Evolutionary conservation across 352 stramenopile genomes (phyloP).

Genomic region (Globisporangium canariense): DNA sequence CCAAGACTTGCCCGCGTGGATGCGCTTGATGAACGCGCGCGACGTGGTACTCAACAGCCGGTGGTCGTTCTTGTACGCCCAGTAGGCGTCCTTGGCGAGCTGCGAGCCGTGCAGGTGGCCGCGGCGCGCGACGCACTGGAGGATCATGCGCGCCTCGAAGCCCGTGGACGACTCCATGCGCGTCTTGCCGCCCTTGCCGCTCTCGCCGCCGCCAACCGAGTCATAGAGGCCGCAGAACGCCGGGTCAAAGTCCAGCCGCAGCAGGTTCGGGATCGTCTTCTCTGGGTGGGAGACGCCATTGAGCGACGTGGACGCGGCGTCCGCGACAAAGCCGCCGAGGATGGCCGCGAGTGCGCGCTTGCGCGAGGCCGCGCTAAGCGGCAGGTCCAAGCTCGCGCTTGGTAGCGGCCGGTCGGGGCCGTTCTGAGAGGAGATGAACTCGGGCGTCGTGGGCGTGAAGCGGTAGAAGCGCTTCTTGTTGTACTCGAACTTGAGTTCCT

Average conservation of each 20-base stretch:
- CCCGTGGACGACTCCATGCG: constrained; percentile 76
- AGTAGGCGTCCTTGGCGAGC: constrained; percentile 77
- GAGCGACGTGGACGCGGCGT: constrained; percentile 71
- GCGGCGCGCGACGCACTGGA: constrained; percentile 68
- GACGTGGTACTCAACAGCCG: constrained; percentile 65
- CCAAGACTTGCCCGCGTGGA: constrained; percentile 67
- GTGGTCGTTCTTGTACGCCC: constrained; percentile 80
- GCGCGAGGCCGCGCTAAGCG: constrained; percentile 52
- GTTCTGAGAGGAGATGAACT: constrained; percentile 44
- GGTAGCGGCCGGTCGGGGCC: constrained; percentile 34
- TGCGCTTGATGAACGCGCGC: constrained; percentile 72
- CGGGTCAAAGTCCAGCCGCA: constrained; percentile 70
- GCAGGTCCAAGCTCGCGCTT: constrained; percentile 60
- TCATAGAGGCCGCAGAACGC: constrained; percentile 73
- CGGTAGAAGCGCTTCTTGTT: constrained; percentile 80
- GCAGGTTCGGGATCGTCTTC: constrained; percentile 75
- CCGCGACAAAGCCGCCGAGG: constrained; percentile 74
- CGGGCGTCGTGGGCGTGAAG: constrained; percentile 72
- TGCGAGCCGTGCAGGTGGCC: constrained; percentile 69
- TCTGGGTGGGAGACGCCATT: constrained; percentile 75
- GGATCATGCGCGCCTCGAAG: constrained; percentile 71
- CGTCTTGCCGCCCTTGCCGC: constrained; percentile 12
- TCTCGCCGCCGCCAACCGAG: constrained; percentile 32
- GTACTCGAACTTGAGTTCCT: constrained; percentile 83
- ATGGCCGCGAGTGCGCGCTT: constrained; percentile 61